phyloP scores from a whole-genome alignment of 1,284 basidiomycete species.

The Ceratobasidium sp. region DNA sequence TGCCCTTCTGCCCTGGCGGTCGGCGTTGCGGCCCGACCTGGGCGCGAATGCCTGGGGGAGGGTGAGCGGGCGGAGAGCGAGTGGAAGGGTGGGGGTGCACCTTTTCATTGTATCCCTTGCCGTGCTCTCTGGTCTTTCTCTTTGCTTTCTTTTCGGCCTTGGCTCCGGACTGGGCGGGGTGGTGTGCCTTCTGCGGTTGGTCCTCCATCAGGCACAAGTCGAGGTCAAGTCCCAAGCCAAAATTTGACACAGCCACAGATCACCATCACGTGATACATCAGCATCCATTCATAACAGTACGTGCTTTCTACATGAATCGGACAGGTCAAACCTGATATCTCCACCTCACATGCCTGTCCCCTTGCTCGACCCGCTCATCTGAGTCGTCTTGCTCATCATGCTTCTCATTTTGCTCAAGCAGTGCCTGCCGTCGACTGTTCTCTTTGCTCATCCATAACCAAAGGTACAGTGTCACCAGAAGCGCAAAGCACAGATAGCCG shows the following conservation, averaged over 20 bases:
- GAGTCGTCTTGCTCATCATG: constrained; percentile 12
- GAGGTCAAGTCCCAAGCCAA: constrained; percentile 1
- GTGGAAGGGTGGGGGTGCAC: constrained; percentile 57
- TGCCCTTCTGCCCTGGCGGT: constrained; percentile 87
- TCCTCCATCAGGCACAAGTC: constrained; percentile 61
- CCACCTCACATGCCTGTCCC: constrained; percentile 53
- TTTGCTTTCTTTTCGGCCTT: constrained; percentile 79
- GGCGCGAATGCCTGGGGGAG: constrained; percentile 79
- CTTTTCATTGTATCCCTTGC: constrained; percentile 84
- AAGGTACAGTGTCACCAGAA: constrained; percentile 57
- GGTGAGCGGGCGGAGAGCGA: neutral
- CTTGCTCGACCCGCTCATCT: constrained; percentile 48
- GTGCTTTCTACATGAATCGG: neutral
- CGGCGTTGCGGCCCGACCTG: constrained; percentile 85
- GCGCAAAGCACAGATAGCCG: constrained; percentile 63
- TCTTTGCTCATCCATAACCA: constrained; percentile 61
- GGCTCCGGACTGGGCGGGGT: constrained; percentile 71
- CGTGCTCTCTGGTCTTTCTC: constrained; percentile 68
- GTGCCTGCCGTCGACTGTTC: constrained; percentile 57
- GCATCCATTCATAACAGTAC: neutral
- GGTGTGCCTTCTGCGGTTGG: constrained; percentile 77
- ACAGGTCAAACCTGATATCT: constrained; percentile 50
- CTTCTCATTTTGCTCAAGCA: neutral
- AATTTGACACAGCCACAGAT: constrained; percentile 34
- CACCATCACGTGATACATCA: constrained; percentile 4